A percentile compares a stretch with the other conserved stretches of the same genome.
Evolutionary conservation across 2,329 filamentous ascomycete genomes (phyloP).

Genomic region (Pezicula radicicola): DNA sequence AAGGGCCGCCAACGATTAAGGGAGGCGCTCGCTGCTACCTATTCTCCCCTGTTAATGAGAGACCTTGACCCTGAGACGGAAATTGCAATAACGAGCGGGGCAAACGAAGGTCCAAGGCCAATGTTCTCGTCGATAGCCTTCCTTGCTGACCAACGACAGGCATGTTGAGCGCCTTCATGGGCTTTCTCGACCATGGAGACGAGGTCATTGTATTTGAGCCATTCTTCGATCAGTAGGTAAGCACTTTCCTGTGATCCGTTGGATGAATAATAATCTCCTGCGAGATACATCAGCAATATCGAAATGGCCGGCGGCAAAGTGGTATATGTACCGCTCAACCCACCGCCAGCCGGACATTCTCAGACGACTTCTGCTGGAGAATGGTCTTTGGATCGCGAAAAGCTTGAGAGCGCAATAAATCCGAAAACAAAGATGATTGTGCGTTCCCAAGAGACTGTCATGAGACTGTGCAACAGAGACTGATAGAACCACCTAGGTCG

Average conservation of each 20-base stretch:
- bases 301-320: constrained; percentile 96
- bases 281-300: constrained; percentile 96
- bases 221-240: constrained; percentile 99
- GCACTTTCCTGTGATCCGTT: too few relatives aligned
- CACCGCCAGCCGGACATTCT: constrained; percentile 74
- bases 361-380: constrained; percentile 82
- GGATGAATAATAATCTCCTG: too few relatives aligned
- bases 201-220: constrained; percentile 98
- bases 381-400: constrained; percentile 83
- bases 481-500: too few relatives aligned
- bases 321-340: constrained; percentile 89
- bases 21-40: constrained; percentile 89
- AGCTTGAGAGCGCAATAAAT: constrained; percentile 79
- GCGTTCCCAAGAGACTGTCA: too few relatives aligned
- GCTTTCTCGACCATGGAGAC: constrained; percentile 88
- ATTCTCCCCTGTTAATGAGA: constrained; percentile 83
- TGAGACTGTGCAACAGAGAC: too few relatives aligned
- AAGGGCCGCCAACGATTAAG: constrained; percentile 87
- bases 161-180: constrained; percentile 98
- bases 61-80: constrained; percentile 84
- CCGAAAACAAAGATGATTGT: constrained; percentile 87
- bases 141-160: too few relatives aligned
- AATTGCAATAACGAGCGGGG: constrained; percentile 89
- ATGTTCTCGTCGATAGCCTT: too few relatives aligned
- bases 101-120: constrained; percentile 82